Base-by-base conservation (phyloP, 306 rosid genomes). In the Prunus mume region DNA sequence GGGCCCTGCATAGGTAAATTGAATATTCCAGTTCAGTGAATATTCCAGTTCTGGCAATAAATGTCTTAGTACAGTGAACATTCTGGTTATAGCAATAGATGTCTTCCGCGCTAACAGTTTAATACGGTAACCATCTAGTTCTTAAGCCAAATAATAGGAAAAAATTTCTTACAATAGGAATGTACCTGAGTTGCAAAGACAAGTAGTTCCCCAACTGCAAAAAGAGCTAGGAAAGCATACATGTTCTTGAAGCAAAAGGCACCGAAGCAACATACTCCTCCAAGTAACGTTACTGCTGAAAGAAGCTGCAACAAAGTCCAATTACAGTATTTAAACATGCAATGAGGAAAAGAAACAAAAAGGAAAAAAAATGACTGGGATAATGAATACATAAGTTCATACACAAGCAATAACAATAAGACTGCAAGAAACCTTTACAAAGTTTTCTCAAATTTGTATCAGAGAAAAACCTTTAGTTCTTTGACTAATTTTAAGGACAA, bases 151-250 rank as follows among this genome's bases (percentile, higher is more conserved):
- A 68, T 55, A 46, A 22, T 4, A 62, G 45, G 27, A 27, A n/a
- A 76, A 34, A n/a, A 34, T 57, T 52, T 6, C 51, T 22, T 18
- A 45, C 28, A 30, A 41, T 18, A 76, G 60, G 68, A 61, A 74
- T 45, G 38, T 90, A 93, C 97, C 97, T 90, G 98, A 76, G 85
- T 84, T 71, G 96, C 89, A 85, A 91, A 93, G 87, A 90, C 78
- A 65, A 91, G 79, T 25, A 93, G 78, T 85, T 93, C 96, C 34
- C 98, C 98, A 19, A 91, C 51, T 30, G 96, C 63, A 63, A 90
- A 93, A 52, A 93, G 69, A 54, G 65, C 93, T 43, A 93, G 78
- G 84, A 93, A 93, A 80, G 78, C 93, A 76, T 88, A 88, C 94
- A 90, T 85, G 85, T 78, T 88, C 85, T 76, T 86, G 81, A 85